Percentiles rank a stretch among this genome's conserved stretches.
Conservation (phyloP, 2,329 filamentous ascomycete species). For the Penicillium sp. region DNA sequence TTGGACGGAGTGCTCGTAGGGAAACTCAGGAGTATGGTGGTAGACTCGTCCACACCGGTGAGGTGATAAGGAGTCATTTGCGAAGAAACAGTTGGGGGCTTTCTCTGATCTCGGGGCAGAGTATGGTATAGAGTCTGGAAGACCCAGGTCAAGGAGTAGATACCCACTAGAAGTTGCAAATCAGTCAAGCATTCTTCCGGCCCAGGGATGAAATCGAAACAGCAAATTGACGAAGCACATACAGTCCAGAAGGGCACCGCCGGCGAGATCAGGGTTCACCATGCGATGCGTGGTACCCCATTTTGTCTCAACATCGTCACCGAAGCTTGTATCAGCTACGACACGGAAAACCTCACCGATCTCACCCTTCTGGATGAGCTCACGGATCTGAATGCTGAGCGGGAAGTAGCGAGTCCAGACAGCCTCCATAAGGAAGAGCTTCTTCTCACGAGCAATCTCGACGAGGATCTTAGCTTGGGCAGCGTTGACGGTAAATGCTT, state of each 20-base stretch:
- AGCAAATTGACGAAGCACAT: constrained; percentile 18
- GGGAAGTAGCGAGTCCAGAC: constrained; percentile 92
- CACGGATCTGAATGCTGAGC: constrained; percentile 67
- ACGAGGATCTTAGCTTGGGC: constrained; percentile 71
- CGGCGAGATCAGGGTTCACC: constrained; percentile 79
- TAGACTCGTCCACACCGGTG: constrained; percentile 74
- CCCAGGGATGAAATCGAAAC: background rate
- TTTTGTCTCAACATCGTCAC: constrained; percentile 59
- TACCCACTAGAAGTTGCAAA: constrained; percentile 56
- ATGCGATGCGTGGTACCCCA: constrained; percentile 68
- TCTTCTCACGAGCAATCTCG: constrained; percentile 69
- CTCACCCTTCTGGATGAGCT: constrained; percentile 56
- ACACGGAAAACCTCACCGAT: constrained; percentile 61
- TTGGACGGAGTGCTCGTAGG: constrained; percentile 55
- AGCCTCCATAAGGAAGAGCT: constrained; percentile 77
- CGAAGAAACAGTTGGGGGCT: constrained; percentile 63
- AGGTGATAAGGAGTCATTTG: constrained; percentile 69
- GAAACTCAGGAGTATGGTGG: constrained; percentile 75
- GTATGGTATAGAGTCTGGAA: constrained; percentile 86
- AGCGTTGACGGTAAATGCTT: constrained; percentile 82
- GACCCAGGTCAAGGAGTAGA: constrained; percentile 87
- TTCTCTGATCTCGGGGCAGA: constrained; percentile 62
- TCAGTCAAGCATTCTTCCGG: background rate
- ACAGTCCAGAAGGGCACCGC: constrained; percentile 75
- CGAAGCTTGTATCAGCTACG: constrained; percentile 62